Base-by-base conservation (phyloP, 495 filamentous ascomycete genomes). In the Neurospora terricola region DNA sequence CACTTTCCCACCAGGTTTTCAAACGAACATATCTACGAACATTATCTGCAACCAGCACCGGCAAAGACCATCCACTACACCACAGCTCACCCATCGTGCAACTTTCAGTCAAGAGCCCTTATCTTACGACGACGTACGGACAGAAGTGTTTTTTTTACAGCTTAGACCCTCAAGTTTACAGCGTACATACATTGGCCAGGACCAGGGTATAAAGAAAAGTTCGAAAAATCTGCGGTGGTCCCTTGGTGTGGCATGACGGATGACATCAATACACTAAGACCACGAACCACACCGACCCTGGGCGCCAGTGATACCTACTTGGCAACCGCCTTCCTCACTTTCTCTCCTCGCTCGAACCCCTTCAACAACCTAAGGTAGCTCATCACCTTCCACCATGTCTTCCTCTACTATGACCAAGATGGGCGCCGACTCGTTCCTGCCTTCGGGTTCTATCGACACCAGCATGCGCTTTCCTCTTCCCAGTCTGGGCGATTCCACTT, bases 361-460 rank as follows among this genome's bases (percentile, higher is more conserved):
- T 42, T 36, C 16, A 69, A 34, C 45, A 73, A 42, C 66, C 72
- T 38, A n/a, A n/a, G n/a, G n/a, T n/a, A 59, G 38, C 62, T 16
- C 54, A 69, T 30, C 16, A 10, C 54, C 43, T 27, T 16, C 62
- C 36, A 27, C 42, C 42, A 78, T 78, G 76, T 72, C 54, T 18
- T 66, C 54, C 54, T 66, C 77, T 70, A 73, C 75, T 71, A 81
- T 81, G 81, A 78, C 78, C 30, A 79, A 76, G 34, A 42, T 80
- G 14, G 76, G 80, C 30, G 72, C 77, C 69, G 77, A 82, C 37
- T 80, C 81, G 14, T 79, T 80, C 72, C 76, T 75, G 77, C 81
- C 80, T 10, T 70, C 73, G 59, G 76, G 78, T 66, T 68, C 73
- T 40, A 72, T 75, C 21, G 80, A 82, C 45, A 73, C 68, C 38